Evolutionary conservation across 2,329 filamentous ascomycete species (phyloP).

Genomic region (Nannizzia gypsea): DNA sequence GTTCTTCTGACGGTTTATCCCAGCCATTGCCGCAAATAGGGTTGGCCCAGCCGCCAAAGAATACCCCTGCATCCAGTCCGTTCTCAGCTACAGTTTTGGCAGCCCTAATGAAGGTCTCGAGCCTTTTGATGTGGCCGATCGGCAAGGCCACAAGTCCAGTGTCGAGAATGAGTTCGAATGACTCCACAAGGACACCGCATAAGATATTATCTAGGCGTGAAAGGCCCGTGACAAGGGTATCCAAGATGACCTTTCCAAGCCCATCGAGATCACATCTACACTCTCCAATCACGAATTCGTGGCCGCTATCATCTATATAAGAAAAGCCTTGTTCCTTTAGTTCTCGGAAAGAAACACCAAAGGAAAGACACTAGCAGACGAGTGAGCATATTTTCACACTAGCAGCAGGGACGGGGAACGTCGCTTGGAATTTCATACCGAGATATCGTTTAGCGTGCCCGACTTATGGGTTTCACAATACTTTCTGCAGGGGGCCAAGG

Average conservation of each 20-base stretch:
- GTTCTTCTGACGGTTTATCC: neutral
- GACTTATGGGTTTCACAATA: neutral
- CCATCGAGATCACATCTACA: neutral
- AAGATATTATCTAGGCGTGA: neutral
- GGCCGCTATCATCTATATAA: neutral
- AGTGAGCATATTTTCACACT: neutral
- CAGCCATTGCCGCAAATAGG: neutral
- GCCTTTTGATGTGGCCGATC: neutral
- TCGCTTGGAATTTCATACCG: neutral
- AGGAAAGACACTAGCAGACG: neutral
- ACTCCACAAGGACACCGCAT: neutral
- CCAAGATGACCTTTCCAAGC: neutral
- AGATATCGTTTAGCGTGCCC: neutral
- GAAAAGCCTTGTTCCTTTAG: neutral
- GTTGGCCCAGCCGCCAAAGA: neutral
- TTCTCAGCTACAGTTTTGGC: conserved; percentile 4
- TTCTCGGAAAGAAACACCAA: neutral
- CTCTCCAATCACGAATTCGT: neutral
- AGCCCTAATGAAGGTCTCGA: neutral
- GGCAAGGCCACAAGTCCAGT: neutral
- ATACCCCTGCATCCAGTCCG: neutral
- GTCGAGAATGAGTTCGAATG: neutral
- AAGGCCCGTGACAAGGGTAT: neutral
- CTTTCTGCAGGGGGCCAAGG: neutral
- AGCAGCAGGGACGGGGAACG: too few species aligned